phyloP scores from a whole-genome alignment of 495 filamentous ascomycete genomes.

The Xylaria venustula region DNA sequence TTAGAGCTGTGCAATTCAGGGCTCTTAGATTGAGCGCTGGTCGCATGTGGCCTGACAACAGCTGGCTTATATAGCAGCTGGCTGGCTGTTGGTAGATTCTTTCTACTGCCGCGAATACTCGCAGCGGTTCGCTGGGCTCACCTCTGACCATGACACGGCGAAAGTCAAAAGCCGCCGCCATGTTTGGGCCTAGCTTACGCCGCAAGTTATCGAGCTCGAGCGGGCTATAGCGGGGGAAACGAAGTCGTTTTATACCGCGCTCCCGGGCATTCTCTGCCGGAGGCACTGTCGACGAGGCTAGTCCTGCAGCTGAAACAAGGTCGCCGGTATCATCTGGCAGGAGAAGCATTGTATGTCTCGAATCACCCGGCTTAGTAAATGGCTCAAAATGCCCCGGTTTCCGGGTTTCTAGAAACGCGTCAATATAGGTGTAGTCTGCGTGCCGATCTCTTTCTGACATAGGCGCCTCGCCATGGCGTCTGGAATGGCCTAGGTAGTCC shows the following conservation, averaged over 20 bases:
- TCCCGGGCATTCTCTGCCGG: too few relatives aligned
- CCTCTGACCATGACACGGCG: background rate
- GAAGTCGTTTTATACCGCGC: too few relatives aligned
- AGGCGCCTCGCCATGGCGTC: background rate
- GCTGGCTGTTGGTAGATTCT: background rate
- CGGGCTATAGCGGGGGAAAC: background rate
- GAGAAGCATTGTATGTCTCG: background rate
- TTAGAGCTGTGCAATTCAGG: background rate
- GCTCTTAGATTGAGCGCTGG: background rate
- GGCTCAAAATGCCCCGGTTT: background rate
- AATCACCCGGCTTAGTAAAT: background rate
- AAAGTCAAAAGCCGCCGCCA: too few relatives aligned
- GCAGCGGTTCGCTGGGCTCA: background rate
- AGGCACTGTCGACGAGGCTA: background rate
- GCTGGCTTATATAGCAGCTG: background rate
- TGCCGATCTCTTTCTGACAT: background rate
- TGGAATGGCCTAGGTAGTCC: background rate
- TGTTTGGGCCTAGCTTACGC: rapidly evolving
- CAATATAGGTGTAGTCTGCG: background rate
- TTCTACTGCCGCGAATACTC: background rate
- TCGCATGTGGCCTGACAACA: background rate
- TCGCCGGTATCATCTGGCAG: background rate
- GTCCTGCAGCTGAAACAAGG: background rate
- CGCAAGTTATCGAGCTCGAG: background rate
- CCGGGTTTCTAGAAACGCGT: background rate